Conservation (phyloP, 2,329 filamentous ascomycete species). For the Ophiostoma tasmaniense region DNA sequence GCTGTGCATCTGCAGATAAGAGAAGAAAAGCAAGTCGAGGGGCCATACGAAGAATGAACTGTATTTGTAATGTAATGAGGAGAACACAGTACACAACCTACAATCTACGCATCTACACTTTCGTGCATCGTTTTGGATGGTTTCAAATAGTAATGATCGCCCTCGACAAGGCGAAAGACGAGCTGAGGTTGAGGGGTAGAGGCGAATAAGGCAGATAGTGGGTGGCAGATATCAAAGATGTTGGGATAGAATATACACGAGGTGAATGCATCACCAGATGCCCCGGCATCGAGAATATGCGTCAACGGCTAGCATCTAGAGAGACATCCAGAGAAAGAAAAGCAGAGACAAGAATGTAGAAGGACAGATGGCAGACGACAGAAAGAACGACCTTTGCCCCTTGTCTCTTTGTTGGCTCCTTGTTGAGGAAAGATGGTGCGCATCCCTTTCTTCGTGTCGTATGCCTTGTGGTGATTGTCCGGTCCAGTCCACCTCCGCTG, state of each 20-base stretch:
- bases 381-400: not conserved
- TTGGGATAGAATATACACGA: not conserved
- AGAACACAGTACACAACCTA: not conserved
- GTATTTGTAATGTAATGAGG: not conserved
- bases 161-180: not conserved
- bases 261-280: not conserved
- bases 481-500: not conserved
- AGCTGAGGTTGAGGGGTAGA: not conserved
- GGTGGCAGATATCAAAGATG: not conserved
- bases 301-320: no score
- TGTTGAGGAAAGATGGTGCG: not conserved
- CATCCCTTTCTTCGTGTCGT: not conserved
- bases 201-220: not conserved
- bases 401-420: not conserved
- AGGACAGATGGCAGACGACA: not conserved
- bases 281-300: not conserved
- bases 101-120: not conserved
- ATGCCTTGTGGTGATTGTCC: not conserved
- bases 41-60: not conserved
- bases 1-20: not conserved
- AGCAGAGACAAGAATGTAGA: not conserved
- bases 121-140: not conserved
- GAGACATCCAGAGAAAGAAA: no score
- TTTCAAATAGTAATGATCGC: not conserved
- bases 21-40: not conserved